phyloP scores from a whole-genome alignment of 1,284 basidiomycete species.

The Mycena sp. region DNA sequence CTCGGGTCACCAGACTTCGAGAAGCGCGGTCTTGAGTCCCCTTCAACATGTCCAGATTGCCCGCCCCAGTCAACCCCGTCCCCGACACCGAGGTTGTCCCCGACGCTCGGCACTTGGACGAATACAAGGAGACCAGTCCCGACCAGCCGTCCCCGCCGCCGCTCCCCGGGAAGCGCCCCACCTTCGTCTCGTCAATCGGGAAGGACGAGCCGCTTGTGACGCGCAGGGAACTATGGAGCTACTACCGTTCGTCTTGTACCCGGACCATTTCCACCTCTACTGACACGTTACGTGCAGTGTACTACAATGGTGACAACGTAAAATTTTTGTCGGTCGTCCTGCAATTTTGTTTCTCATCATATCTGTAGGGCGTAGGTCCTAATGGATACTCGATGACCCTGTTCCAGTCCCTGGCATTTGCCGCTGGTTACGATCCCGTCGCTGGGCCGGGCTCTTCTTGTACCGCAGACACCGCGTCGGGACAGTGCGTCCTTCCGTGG shows the following conservation, averaged over 20 bases:
- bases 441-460: conserved; percentile 76
- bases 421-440: conserved; percentile 75
- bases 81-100: conserved; percentile 20
- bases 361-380: conserved; percentile 24
- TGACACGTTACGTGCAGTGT: conserved; percentile 7
- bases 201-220: conserved; percentile 47
- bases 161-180: conserved; percentile 5
- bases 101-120: conserved; percentile 16
- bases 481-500: conserved; percentile 81
- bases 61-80: conserved; percentile 28
- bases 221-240: conserved; percentile 30
- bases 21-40: not conserved
- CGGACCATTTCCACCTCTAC: conserved; percentile 29
- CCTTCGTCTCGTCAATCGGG: conserved; percentile 47
- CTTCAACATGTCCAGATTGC: conserved; percentile 26
- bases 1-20: conserved; percentile 8
- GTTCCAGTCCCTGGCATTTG: conserved; percentile 75
- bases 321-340: not conserved
- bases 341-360: not conserved
- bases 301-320: conserved; percentile 29
- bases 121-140: conserved; percentile 21
- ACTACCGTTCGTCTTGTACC: conserved; percentile 30
- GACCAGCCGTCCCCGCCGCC: not conserved
- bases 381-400: conserved; percentile 52
- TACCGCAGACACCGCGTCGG: conserved; percentile 59